phyloP scores from a whole-genome alignment of 805 yeast genomes.

The Vanderwaltozyma tropicalis region DNA sequence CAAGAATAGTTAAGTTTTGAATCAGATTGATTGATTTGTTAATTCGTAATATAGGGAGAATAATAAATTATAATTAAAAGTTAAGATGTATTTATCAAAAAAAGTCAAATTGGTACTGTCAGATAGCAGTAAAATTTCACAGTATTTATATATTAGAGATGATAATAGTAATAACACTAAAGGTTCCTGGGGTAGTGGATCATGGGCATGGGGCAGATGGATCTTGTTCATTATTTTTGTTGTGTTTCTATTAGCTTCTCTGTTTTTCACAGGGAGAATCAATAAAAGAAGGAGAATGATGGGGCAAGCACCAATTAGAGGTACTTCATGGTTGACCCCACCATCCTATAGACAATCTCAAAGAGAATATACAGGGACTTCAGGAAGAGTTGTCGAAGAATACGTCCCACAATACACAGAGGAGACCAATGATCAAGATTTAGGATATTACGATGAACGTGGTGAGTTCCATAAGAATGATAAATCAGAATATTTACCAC shows the following conservation, averaged over 20 bases:
- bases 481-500: conserved; percentile 16
- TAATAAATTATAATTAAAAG: no score
- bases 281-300: conserved; percentile 7
- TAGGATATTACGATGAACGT: conserved; percentile 59
- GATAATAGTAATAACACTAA: neutral
- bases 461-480: conserved; percentile 39
- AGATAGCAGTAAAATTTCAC: neutral
- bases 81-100: neutral
- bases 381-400: conserved; percentile 26
- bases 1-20: no score
- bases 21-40: no score
- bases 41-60: no score
- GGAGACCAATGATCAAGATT: conserved; percentile 53
- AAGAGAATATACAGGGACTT: conserved; percentile 33
- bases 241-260: conserved; percentile 5
- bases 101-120: neutral
- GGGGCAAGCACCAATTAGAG: conserved; percentile 45
- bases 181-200: conserved; percentile 2
- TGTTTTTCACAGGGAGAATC: conserved; percentile 5
- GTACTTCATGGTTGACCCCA: conserved; percentile 42
- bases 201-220: conserved; percentile 28
- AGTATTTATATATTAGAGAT: neutral
- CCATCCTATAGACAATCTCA: conserved; percentile 62
- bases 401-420: conserved; percentile 61
- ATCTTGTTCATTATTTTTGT: conserved; percentile 16